Base-by-base conservation (phyloP, 108 stramenopile genomes). In the Cyclotella sp. region DNA sequence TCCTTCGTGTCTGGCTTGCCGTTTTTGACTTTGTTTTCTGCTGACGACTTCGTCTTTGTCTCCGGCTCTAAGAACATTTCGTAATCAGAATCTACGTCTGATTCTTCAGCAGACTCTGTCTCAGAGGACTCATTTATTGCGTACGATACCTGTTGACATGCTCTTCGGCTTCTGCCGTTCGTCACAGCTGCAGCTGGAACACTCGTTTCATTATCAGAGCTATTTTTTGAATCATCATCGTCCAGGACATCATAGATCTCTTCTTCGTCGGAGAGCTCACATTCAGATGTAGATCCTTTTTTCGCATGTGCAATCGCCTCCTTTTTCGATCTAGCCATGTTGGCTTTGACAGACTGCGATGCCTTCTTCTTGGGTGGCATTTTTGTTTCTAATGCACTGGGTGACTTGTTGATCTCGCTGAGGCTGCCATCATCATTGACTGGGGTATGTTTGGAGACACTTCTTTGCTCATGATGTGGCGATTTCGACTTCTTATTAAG, bases 101-200 rank as follows among this genome's bases (percentile, higher is more conserved):
- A n/a, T 2, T 1, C 19, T 9, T 34, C 60, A 9, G 34, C 30
- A 6, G n/a, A 61, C 29, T 61, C 60, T n/a, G 29, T 30, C 14
- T 61, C 60, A 61, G 60, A 61, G 29, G 34, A 39, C 11, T 39
- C 60, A 30, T 61, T 30, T 3, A 57, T 8, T 9, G 13, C 34
- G 30, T 61, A 61, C 34, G 60, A 61, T 61, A 61, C 29, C 1
- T 61, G 29, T 30, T 12, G 30, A 39, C 30, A 30, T 7, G 30
- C 29, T 39, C 60, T 61, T 14, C 60, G 60, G 3, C 60, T 61
- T 19, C 60, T 61, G 15, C 60, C 34, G 10, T 4, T 61, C 15
- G 60, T 15, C 0, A 30, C 60, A n/a, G 8, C 24, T 6, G 55
- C 2, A 22, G 3, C 4, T 57, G 11, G 9, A 13, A 12, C 44